phyloP scores from a whole-genome alignment of 2,329 filamentous ascomycete species.

The Fonsecaea nubica region DNA sequence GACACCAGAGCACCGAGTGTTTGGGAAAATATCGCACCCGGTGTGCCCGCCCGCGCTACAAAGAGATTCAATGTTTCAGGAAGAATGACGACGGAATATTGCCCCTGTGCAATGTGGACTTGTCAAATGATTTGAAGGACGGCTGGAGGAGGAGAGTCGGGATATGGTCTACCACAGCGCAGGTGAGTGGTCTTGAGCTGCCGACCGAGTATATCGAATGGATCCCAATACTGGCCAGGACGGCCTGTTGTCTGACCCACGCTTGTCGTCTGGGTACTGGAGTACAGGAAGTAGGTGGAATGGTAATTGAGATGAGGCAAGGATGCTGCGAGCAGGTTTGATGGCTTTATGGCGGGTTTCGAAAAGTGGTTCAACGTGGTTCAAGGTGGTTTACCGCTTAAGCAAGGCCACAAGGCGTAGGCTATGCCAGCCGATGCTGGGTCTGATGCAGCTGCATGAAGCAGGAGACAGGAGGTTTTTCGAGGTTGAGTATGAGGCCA shows the following conservation, averaged over 20 bases:
- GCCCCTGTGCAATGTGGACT: slow-evolving; percentile 16
- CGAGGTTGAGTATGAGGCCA: neutral
- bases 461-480: slow-evolving; percentile 21
- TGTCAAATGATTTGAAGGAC: slow-evolving; percentile 11
- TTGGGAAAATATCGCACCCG: slow-evolving; percentile 16
- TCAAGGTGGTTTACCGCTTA: slow-evolving; percentile 29
- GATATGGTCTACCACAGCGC: slow-evolving; percentile 15
- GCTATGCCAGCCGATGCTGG: slow-evolving; percentile 17
- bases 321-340: slow-evolving; percentile 19
- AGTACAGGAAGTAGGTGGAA: neutral
- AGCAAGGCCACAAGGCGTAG: slow-evolving; percentile 26
- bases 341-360: slow-evolving; percentile 20
- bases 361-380: slow-evolving; percentile 16
- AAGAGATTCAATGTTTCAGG: slow-evolving; percentile 12
- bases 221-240: slow-evolving; percentile 8
- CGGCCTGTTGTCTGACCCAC: slow-evolving; percentile 19
- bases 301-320: slow-evolving; percentile 24
- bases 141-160: slow-evolving; percentile 24
- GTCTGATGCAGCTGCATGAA: slow-evolving; percentile 1
- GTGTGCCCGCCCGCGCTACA: slow-evolving; percentile 2
- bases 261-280: neutral
- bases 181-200: slow-evolving; percentile 9
- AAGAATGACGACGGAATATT: neutral
- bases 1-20: slow-evolving; percentile 10
- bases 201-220: slow-evolving; percentile 9